Conservation (phyloP, 805 yeast species). For the Candida oleophila region DNA sequence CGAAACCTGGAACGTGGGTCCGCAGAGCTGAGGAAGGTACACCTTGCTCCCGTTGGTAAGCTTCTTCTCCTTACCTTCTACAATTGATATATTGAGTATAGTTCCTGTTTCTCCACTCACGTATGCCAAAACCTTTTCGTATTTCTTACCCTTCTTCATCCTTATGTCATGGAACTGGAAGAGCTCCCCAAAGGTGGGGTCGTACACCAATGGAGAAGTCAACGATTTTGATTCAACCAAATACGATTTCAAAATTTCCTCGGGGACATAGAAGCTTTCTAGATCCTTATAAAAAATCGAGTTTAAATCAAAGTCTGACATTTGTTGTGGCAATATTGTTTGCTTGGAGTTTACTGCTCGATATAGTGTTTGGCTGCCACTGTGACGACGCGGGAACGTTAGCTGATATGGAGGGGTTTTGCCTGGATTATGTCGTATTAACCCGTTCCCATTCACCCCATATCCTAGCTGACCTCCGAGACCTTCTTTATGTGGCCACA, state of each 20-base stretch:
- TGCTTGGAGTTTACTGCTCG: not conserved
- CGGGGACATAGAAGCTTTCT: conserved; percentile 21
- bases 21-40: conserved; percentile 9
- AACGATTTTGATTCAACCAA: conserved; percentile 25
- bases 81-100: conserved; percentile 22
- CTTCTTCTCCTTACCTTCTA: conserved; percentile 9
- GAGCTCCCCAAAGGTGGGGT: conserved; percentile 33
- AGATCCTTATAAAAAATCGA: conserved; percentile 12
- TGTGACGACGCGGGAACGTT: not conserved
- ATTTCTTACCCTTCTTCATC: conserved; percentile 4
- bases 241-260: conserved; percentile 17
- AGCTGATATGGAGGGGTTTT: not conserved
- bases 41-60: conserved; percentile 1
- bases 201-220: conserved; percentile 25
- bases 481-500: conserved; percentile 42
- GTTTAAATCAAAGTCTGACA: conserved; percentile 7
- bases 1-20: conserved; percentile 16
- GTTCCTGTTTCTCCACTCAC: conserved; percentile 32
- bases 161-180: conserved; percentile 18
- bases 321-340: conserved; percentile 5
- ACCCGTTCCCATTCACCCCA: conserved; percentile 43
- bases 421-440: conserved; percentile 1
- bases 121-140: conserved; percentile 19
- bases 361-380: not conserved
- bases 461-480: conserved; percentile 40